Percentiles rank a stretch among this genome's conserved stretches.
phyloP scores from a whole-genome alignment of 768 basidiomycete genomes.

The Lentinula edodes region DNA sequence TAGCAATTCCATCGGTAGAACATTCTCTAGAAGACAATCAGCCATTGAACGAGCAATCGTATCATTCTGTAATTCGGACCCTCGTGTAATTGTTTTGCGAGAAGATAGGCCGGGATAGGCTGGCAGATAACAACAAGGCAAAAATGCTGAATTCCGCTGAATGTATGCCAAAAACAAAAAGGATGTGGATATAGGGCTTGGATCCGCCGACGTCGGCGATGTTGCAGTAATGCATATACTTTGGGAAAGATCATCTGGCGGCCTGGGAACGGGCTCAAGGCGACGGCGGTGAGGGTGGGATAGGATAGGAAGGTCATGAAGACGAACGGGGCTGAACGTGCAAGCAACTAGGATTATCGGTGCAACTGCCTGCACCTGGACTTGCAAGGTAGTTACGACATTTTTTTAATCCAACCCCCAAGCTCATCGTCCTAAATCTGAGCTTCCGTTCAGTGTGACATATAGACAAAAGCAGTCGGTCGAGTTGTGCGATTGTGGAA shows the following conservation, averaged over 20 bases:
- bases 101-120: background rate
- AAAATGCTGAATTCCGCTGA: background rate
- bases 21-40: background rate
- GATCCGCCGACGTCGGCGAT: background rate
- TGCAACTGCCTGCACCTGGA: too few relatives aligned
- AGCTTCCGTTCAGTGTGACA: too few relatives aligned
- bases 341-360: too few relatives aligned
- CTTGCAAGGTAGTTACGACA: too few relatives aligned
- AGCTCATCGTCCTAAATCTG: too few relatives aligned
- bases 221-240: background rate
- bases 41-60: background rate
- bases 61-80: background rate
- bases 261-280: background rate
- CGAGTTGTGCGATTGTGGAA: too few relatives aligned
- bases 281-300: background rate
- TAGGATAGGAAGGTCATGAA: background rate
- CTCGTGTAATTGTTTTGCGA: background rate
- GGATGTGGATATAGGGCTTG: background rate
- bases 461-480: too few relatives aligned
- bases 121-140: background rate
- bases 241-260: background rate
- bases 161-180: background rate
- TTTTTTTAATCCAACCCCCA: too few relatives aligned
- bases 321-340: background rate
- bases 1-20: background rate